These are phyloP conservation scores for Remersonia thermophila DNA, from an alignment of 2,329 filamentous ascomycete genomes.

Conservation along the genomic window DNA sequence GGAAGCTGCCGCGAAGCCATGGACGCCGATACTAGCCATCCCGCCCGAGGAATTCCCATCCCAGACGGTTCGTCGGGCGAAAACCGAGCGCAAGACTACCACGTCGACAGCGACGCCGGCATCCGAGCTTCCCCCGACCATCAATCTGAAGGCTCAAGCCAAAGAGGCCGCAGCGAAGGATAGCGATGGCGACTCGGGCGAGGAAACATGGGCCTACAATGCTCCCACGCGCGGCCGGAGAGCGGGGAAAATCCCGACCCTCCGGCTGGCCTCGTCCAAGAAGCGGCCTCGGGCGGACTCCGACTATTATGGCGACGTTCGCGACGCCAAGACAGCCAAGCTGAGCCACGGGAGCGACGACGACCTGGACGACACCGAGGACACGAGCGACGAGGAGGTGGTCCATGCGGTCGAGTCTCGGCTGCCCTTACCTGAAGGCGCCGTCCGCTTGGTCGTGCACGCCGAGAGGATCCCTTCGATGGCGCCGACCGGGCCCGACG, in stretches of 20 bases:
- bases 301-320: conserved; percentile 26
- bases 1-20: conserved; percentile 18
- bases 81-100: neutral
- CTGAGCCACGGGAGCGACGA: conserved; percentile 22
- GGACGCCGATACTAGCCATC: conserved; percentile 18
- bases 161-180: conserved; percentile 14
- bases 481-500: conserved; percentile 41
- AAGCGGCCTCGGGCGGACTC: conserved; percentile 31
- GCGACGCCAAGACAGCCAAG: conserved; percentile 23
- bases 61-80: conserved; percentile 17
- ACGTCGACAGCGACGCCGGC: conserved; percentile 1
- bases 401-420: conserved; percentile 3
- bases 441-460: conserved; percentile 33
- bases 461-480: conserved; percentile 38
- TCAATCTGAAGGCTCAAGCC: conserved; percentile 14
- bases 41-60: conserved; percentile 15
- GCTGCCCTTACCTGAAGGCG: conserved; percentile 15
- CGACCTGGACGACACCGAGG: conserved; percentile 7
- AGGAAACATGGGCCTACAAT: conserved; percentile 8
- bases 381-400: conserved; percentile 15
- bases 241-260: conserved; percentile 32
- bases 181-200: conserved; percentile 9
- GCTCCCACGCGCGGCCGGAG: conserved; percentile 23
- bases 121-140: conserved; percentile 6
- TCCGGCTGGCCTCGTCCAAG: conserved; percentile 31